These are phyloP conservation scores for Suillus tomentosus DNA, from an alignment of 768 basidiomycete genomes.

Conservation along the genomic window DNA sequence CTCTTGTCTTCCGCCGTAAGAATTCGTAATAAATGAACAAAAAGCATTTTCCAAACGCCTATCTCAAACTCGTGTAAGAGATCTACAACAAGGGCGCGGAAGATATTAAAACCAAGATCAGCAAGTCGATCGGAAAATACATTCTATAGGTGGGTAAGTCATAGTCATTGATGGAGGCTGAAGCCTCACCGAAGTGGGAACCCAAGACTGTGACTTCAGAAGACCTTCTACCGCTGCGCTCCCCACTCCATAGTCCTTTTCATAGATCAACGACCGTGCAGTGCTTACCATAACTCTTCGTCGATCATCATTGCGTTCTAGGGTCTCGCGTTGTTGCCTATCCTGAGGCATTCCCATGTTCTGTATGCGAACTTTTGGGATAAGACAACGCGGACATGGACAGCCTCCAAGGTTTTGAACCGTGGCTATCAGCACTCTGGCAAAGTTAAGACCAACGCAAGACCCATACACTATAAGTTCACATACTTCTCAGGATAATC, in stretches of 20 bases:
- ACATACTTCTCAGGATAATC: slow-evolving; percentile 27
- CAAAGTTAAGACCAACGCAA: background rate
- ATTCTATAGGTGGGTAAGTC: slow-evolving; percentile 20
- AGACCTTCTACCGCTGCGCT: background rate
- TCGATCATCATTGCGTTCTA: no score
- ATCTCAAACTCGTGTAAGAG: slow-evolving; percentile 33
- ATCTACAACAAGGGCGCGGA: slow-evolving; percentile 26
- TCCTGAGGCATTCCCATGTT: no score
- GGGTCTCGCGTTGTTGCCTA: no score
- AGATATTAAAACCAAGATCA: slow-evolving; percentile 22
- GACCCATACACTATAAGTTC: background rate
- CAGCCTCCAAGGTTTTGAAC: slow-evolving; percentile 4
- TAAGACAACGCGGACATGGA: slow-evolving; percentile 19
- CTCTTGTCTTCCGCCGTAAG: background rate
- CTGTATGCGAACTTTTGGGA: no score
- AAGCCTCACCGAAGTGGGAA: slow-evolving; percentile 11
- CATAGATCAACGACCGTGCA: background rate
- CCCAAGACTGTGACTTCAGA: slow-evolving; percentile 13
- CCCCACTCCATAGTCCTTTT: no score
- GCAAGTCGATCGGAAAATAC: slow-evolving; percentile 25
- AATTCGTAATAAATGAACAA: slow-evolving; percentile 30
- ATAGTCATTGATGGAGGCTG: background rate
- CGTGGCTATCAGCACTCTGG: background rate
- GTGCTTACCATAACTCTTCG: background rate
- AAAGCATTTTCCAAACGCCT: slow-evolving; percentile 30